Evolutionary conservation across 805 yeast genomes (phyloP), one percentile per base, ranked within the genome.

Genomic region (Cyberlindnera mycetangii): DNA sequence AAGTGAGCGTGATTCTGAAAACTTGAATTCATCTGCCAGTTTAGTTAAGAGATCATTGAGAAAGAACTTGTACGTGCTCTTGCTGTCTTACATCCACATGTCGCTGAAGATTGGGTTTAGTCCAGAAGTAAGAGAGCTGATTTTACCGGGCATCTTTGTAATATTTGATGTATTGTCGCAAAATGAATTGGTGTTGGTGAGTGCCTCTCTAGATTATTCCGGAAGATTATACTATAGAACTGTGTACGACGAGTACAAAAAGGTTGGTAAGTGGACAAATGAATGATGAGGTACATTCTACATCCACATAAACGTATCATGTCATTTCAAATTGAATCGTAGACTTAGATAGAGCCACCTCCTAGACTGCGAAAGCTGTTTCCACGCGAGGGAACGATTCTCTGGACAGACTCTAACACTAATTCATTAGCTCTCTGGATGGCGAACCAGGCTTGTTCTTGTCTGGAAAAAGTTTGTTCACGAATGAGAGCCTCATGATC

Each of bases 251-350:
- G 87, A 84, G 50, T 92, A 88, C 67, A 79, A 77, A 60, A 81
- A 75, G 58, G 74, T 72, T 48, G 97, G 96, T 39, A 86, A 85
- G 62, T 90, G 97, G 97, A 44, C 52, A 36, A 44, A 50, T 6
- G 53, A 52, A 32, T 32, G 9, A 17, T n/a, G 7, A n/a, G 17
- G 7, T 27, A 31, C 34, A 30, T 18, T 32, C 14, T n/a, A n/a
- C n/a, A n/a, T n/a, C n/a, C n/a, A n/a, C n/a, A 12, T 32, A 11
- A 32, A 18, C 22, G 14, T 32, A 15, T 30, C 18, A 28, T 28
- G 16, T 28, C 16, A 28, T 28, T 6, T 30, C n/a, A 7, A 10
- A n/a, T n/a, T n/a, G 10, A 25, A n/a, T 25, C 28, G 12, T 25
- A 25, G 7, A n/a, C 7, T 32, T 32, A 16, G 20, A 7, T 33